Base-by-base conservation (phyloP, 352 stramenopile species). In the Phytophthora idaei region DNA sequence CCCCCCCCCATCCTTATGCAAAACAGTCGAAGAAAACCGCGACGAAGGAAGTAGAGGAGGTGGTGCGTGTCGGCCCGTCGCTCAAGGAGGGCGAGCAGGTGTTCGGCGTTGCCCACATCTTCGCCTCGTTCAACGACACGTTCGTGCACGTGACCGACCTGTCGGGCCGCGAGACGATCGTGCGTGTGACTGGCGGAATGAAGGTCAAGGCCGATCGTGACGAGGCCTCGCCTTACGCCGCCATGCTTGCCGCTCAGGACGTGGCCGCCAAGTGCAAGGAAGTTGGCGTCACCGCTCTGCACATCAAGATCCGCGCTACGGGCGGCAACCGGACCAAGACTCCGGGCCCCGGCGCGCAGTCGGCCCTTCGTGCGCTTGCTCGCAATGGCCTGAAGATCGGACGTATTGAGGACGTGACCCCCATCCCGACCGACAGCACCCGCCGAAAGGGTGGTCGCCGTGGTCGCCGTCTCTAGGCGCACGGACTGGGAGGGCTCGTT, bases 81-180 rank as follows among this genome's bases (percentile, higher is more conserved):
- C 81, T 98, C 53, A 92, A 94, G 67, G 98, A 99, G 71, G 97
- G 97, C 64, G 97, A 99, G 85, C 88, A 99, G 83, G 96, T 99
- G 60, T 99, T 99, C 74, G 98, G 92, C 61, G 97, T 99, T 57
- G 97, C 98, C 49, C 98, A 99, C 89, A 98, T 99, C 82, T 99
- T 99, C 82, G 98, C 98, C 57, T 99, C 93, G 70, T 99, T 99
- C 90, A 99, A 99, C 85, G 98, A 99, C 87, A 99, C 98, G 60
- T 99, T 99, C 83, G 97, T 99, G 64, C 98, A 99, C 83, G 96
- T 99, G 58, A 99, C 98, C 50, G 98, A 99, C 89, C 90, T 99
- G 47, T 99, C 97, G 60, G 98, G 98, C 74, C 90, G 98, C 53
- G 98, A 99, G 85, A 99, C 98, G 68, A 96, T 99, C 78, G 95